These are phyloP conservation scores for Iberis amara DNA, from an alignment of 441 rosid species.

Conservation along the genomic window DNA sequence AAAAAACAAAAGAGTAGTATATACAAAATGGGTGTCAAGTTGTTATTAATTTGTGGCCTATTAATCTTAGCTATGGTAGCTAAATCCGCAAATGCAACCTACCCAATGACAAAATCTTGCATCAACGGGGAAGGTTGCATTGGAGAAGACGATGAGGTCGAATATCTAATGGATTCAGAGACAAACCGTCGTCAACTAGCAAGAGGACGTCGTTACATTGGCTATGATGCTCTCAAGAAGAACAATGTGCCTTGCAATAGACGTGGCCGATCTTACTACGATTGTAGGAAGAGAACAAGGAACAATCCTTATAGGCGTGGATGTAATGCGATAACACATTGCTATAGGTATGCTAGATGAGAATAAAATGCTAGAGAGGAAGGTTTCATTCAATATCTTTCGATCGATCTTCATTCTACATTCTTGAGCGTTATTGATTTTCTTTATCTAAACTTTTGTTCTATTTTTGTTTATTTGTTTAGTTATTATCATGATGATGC, in stretches of 20 bases:
- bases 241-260: constrained; percentile 42
- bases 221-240: constrained; percentile 39
- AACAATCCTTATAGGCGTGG: constrained; percentile 58
- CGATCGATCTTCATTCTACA: constrained; percentile 4
- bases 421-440: no score
- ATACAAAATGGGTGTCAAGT: constrained; percentile 33
- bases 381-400: constrained; percentile 8
- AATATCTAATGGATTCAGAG: constrained; percentile 39
- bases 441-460: constrained; percentile 1
- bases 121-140: constrained; percentile 19
- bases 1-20: constrained; percentile 16
- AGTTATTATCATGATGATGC: constrained; percentile 15
- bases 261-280: constrained; percentile 53
- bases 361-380: constrained; percentile 7
- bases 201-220: constrained; percentile 31
- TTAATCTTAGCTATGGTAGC: constrained; percentile 32
- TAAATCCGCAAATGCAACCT: constrained; percentile 22
- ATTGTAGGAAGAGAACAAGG: constrained; percentile 33
- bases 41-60: constrained; percentile 33
- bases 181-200: constrained; percentile 39
- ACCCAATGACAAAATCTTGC: constrained; percentile 24
- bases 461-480: constrained; percentile 4
- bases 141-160: constrained; percentile 21
- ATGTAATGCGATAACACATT: constrained; percentile 45
- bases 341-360: constrained; percentile 33